These are phyloP conservation scores for Candida sanyiensis DNA, from an alignment of 805 yeast species.

Conservation along the genomic window DNA sequence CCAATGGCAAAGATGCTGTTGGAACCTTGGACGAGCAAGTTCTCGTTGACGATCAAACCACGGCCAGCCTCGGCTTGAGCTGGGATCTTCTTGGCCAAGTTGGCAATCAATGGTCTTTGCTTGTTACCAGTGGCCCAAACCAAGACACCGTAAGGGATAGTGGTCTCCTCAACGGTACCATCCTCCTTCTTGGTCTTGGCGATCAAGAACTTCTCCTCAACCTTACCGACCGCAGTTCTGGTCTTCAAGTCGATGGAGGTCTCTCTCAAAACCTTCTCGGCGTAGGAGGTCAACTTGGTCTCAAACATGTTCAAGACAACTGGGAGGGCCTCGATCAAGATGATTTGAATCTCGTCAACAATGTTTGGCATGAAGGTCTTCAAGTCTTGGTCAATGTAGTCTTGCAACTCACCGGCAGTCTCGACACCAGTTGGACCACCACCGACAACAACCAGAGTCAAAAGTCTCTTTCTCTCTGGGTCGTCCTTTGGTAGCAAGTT, in stretches of 20 bases:
- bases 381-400: slow-evolving; percentile 88
- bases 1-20: slow-evolving; percentile 78
- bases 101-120: slow-evolving; percentile 67
- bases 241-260: slow-evolving; percentile 70
- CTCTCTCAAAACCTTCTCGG: slow-evolving; percentile 66
- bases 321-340: slow-evolving; percentile 87
- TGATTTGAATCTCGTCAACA: slow-evolving; percentile 73
- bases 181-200: slow-evolving; percentile 64
- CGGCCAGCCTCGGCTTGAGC: slow-evolving; percentile 83
- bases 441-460: slow-evolving; percentile 89
- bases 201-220: slow-evolving; percentile 61
- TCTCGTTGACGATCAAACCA: slow-evolving; percentile 80
- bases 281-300: slow-evolving; percentile 64
- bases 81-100: slow-evolving; percentile 61
- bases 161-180: slow-evolving; percentile 52
- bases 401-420: slow-evolving; percentile 94
- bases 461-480: slow-evolving; percentile 76
- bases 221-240: slow-evolving; percentile 85
- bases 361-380: slow-evolving; percentile 84
- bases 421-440: slow-evolving; percentile 99
- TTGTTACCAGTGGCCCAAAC: slow-evolving; percentile 99
- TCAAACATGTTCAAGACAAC: slow-evolving; percentile 76
- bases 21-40: slow-evolving; percentile 72
- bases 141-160: slow-evolving; percentile 83
- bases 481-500: slow-evolving; percentile 65